Conservation (phyloP, 306 rosid genomes). For the Sechiopsis laciniata region DNA sequence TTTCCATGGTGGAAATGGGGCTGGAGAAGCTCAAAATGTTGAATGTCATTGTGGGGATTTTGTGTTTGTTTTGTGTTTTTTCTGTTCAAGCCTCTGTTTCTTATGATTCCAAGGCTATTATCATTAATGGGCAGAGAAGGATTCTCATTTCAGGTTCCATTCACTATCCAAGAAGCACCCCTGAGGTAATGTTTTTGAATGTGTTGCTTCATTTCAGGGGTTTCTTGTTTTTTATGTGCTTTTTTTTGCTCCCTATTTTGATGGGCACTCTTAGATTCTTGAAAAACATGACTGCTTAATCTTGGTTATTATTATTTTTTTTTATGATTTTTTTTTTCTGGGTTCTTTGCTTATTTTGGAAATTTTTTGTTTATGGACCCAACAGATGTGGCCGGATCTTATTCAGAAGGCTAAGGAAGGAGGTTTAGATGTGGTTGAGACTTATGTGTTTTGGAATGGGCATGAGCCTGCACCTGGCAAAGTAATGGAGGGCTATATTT, state of each 20-base stretch:
- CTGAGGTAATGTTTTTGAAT: constrained; percentile 64
- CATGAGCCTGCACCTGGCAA: constrained; percentile 90
- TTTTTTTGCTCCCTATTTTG: constrained; percentile 21
- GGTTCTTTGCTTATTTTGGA: constrained; percentile 4
- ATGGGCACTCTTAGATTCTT: constrained; percentile 31
- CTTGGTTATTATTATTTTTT: no score
- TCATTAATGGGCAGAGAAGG: constrained; percentile 82
- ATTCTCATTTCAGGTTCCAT: constrained; percentile 94
- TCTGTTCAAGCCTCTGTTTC: constrained; percentile 67
- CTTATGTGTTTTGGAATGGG: constrained; percentile 99
- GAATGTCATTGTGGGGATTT: constrained; percentile 41
- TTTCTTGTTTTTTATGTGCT: neutral
- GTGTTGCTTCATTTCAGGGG: constrained; percentile 30
- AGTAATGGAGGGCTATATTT: constrained; percentile 42
- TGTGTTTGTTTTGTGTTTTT: constrained; percentile 34
- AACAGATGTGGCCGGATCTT: constrained; percentile 99
- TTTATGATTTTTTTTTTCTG: neutral
- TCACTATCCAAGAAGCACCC: constrained; percentile 96
- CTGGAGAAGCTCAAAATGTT: constrained; percentile 64
- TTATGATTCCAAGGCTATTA: constrained; percentile 71
- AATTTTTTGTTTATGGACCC: constrained; percentile 17
- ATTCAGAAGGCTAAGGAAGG: constrained; percentile 95
- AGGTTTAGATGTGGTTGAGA: constrained; percentile 94
- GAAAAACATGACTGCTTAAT: neutral
- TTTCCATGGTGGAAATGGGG: constrained; percentile 37